Base-by-base conservation (phyloP, 2,329 filamentous ascomycete species). In the Pseudogymnoascus sp. region DNA sequence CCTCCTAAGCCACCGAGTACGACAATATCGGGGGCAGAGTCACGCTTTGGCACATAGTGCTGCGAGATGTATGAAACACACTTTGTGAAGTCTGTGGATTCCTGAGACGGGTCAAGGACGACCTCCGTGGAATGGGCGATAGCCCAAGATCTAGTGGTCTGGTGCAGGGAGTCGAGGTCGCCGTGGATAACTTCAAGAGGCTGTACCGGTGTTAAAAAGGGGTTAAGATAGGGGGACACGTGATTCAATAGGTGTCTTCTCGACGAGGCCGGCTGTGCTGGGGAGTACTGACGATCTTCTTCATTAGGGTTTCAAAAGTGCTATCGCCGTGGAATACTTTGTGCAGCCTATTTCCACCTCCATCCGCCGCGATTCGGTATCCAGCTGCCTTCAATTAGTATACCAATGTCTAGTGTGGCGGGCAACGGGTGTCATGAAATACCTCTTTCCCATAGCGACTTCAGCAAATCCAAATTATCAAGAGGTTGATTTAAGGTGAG, bases 81-180 rank as follows among this genome's bases (percentile, higher is more conserved):
- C 78, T 99, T 99, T 69, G 84, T 87, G 70, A 97, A 96, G 75
- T 99, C 95, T 28, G 95, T 96, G 19, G 87, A 89, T 69, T 96
- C 84, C 75, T 97, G 91, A 72, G 96, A 90, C n/a, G 80, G 74
- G 67, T 93, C 86, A 69, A 86, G 78, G 67, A 91, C 81, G 62
- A 97, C 80, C 11, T 80, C 72, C 1, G 91, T 82, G 28, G 79
- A 74, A 73, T 74, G 19, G 63, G 72, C 15, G 72, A 74, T 62
- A 21, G 79, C 77, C 35, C 82, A 79, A n/a, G 80, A 71, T 62
- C 81, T 80, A 10, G 89, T 82, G 11, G 83, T 76, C 9, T 84
- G 78, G 2, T 78, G 78, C 17, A 97, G 78, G 3, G 93, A 97
- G 77, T 99, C 95, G 9, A 99, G 82, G 74, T 99, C 95, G 57